Percentiles rank a stretch among this genome's conserved stretches.
phyloP scores from a whole-genome alignment of 495 filamentous ascomycete genomes.

The Neurospora tetraspora region DNA sequence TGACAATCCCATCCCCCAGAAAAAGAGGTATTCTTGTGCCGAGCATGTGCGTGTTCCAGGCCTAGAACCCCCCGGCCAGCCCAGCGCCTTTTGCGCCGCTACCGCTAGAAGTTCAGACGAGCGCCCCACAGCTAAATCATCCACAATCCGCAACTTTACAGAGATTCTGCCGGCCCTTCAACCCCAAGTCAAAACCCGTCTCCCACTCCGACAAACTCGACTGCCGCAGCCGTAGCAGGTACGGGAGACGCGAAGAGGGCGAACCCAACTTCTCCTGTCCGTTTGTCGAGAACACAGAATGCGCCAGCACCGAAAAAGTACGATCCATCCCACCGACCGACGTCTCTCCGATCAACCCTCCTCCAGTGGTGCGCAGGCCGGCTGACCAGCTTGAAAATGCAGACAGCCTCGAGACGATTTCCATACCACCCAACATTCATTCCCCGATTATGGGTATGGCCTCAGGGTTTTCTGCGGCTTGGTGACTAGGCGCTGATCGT shows the following conservation, averaged over 20 bases:
- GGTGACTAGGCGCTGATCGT: conserved; percentile 5
- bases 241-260: background rate
- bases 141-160: background rate
- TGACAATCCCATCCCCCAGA: background rate
- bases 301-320: conserved; percentile 11
- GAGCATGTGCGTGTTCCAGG: background rate
- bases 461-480: background rate
- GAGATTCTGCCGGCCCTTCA: background rate
- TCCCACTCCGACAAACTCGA: background rate
- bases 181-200: background rate
- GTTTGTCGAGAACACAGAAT: conserved; percentile 7
- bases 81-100: background rate
- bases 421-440: conserved; percentile 14
- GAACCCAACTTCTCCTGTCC: background rate
- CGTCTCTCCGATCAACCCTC: background rate
- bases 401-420: conserved; percentile 8
- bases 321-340: background rate
- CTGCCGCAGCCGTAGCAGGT: background rate
- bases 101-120: background rate
- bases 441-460: conserved; percentile 24
- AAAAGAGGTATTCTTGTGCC: background rate
- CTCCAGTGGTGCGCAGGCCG: background rate
- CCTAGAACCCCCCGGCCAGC: background rate
- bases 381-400: conserved; percentile 1
- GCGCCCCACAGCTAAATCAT: conserved; percentile 1